Base-by-base conservation (phyloP, 2,329 filamentous ascomycete species). In the Trichoderma sp. region DNA sequence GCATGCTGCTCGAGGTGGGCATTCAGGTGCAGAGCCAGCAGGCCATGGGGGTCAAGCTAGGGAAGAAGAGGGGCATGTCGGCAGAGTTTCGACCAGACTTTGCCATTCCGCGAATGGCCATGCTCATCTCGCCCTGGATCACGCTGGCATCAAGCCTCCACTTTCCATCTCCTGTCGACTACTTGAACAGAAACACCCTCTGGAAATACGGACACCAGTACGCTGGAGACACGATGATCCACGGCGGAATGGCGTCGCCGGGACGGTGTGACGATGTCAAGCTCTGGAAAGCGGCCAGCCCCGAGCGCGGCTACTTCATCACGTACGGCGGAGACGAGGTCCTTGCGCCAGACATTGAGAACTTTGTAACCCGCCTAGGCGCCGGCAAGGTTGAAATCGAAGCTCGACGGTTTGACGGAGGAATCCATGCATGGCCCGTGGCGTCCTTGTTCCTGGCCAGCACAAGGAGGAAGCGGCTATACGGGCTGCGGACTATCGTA, bases 341-440 rank as follows among this genome's bases (percentile, higher is more conserved):
- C 0, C 88, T 96, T 68, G 87, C 86, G 1, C 84, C 87, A 0
- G 90, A 93, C 68, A 89, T 91, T 19, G 80, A 85, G 68, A 80
- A 82, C 26, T 78, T 92, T 66, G 79, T 90, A 14, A 75, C 77
- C 14, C 76, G 84, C 34, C 79, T 91, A 64, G 78, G 81, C 65
- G 81, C 81, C 57, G 80, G 82, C 15, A 83, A 83, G 3, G 76
- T 85, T 41, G 74, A 82, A 44, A 81, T 90, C n/a, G 79, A 82
- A 62, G 81, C 81, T 63, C 80, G 85, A 70, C 85, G 86, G 71
- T 87, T 91, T 69, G 77, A 81, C 30, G 88, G 85, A 15, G 88
- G 86, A 3, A 88, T 95, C 65, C 92, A 96, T 75, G 91, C 89
- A 12, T 96, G 92, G 92, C 91, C 91, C 0, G 88, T 96, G 21